phyloP scores from a whole-genome alignment of 192 early-diverging fungal species.

The Backusella tuberculispora region DNA sequence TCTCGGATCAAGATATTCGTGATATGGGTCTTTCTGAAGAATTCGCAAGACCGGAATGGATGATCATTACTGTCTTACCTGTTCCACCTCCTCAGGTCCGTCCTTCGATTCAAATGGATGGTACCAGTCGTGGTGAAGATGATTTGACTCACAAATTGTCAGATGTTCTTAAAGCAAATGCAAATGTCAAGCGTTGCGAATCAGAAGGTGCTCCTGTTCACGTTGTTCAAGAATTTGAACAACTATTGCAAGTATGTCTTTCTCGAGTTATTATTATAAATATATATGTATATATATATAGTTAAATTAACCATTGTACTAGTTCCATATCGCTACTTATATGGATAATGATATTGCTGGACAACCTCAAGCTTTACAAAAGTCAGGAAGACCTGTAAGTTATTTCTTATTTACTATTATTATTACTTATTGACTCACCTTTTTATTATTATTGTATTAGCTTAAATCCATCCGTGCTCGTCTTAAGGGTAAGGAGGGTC shows the following conservation, averaged over 20 bases:
- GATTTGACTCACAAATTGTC: conserved; percentile 96
- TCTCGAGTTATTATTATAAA: not conserved
- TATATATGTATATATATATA: not conserved
- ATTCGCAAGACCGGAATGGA: conserved; percentile 98
- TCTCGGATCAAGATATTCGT: conserved; percentile 82
- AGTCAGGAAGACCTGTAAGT: conserved; percentile 88
- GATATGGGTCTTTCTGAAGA: conserved; percentile 88
- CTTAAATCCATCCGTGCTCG: conserved; percentile 76
- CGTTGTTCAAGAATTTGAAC: conserved; percentile 86
- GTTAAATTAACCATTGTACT: not conserved
- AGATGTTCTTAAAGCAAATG: conserved; percentile 94
- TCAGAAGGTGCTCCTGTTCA: conserved; percentile 88
- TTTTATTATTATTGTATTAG: not conserved
- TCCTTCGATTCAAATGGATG: conserved; percentile 94
- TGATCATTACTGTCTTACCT: conserved; percentile 92
- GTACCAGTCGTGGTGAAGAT: conserved; percentile 86
- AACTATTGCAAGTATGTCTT: conserved; percentile 63
- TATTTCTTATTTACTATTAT: not conserved
- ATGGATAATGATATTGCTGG: conserved; percentile 98
- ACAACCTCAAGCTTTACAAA: conserved; percentile 88
- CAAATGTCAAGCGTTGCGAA: conserved; percentile 75
- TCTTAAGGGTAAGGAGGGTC: conserved; percentile 99
- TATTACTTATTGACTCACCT: too few species aligned
- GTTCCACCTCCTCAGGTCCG: conserved; percentile 97
- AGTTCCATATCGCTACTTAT: conserved; percentile 95